A percentile compares a stretch with the other conserved stretches of the same genome.
Evolutionary conservation across 331 rosid species (phyloP).

Genomic region (Telfairia occidentalis): DNA sequence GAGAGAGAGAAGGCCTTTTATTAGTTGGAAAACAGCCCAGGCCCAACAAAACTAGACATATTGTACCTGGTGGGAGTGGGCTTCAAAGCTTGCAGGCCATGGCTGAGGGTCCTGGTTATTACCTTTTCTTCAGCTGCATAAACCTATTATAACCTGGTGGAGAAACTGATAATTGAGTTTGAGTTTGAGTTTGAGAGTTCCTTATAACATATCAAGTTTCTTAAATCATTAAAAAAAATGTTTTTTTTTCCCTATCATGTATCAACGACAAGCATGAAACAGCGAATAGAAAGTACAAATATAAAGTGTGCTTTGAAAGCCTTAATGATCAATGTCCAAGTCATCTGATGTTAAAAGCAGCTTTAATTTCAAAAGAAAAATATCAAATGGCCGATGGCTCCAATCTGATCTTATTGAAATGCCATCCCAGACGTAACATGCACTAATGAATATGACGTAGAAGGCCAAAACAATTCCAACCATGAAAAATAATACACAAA

Average conservation of each 20-base stretch:
- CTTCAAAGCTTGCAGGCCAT: conserved; percentile 1
- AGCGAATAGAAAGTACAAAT: conserved; percentile 3
- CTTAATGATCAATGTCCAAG: background rate
- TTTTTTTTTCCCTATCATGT: background rate
- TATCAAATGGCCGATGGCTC: background rate
- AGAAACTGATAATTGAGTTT: background rate
- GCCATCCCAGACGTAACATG: conserved; percentile 13
- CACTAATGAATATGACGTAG: background rate
- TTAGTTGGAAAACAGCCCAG: background rate
- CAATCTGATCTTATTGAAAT: conserved; percentile 19
- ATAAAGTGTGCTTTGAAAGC: background rate
- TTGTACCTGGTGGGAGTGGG: conserved; percentile 1
- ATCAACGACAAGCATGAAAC: background rate
- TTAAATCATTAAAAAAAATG: background rate
- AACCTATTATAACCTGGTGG: background rate
- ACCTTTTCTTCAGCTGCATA: background rate
- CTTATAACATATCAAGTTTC: background rate
- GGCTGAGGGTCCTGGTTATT: background rate
- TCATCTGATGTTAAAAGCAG: background rate
- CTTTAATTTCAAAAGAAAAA: background rate
- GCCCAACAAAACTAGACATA: conserved; percentile 1
- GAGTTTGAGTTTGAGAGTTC: background rate
- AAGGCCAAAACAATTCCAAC: conserved; percentile 5
- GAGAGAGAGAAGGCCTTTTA: conserved; percentile 3
- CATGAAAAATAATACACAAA: conserved; percentile 14